Conservation (phyloP, 441 rosid genomes). For the Rhodomyrtus psidioides region DNA sequence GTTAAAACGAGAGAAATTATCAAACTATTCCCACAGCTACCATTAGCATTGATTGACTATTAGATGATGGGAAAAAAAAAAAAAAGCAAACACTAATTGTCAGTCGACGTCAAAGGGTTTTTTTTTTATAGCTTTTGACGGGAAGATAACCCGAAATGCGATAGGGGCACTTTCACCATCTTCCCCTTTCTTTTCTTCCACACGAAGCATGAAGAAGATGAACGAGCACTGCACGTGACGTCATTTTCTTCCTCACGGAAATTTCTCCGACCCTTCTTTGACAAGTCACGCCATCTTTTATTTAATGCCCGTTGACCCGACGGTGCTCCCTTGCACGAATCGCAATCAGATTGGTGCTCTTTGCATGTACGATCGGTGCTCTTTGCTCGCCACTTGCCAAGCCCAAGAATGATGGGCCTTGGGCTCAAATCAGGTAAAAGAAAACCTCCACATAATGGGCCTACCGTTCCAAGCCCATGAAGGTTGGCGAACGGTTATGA, state of each 20-base stretch:
- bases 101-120: neutral
- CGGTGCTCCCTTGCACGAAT: neutral
- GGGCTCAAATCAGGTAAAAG: no score
- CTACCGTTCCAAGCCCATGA: neutral
- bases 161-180: neutral
- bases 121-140: neutral
- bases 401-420: no score
- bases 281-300: neutral
- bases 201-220: neutral
- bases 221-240: neutral
- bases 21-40: neutral
- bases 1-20: neutral
- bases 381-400: no score
- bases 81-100: neutral
- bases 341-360: no score
- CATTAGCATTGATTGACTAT: neutral
- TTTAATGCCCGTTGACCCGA: neutral
- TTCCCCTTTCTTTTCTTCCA: neutral
- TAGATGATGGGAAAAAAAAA: neutral
- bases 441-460: no score
- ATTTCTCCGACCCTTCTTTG: neutral
- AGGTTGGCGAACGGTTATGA: neutral
- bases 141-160: neutral
- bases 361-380: no score
- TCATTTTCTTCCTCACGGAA: neutral